Evolutionary conservation across 2,329 filamentous ascomycete genomes (phyloP).

Genomic region (Penicillium janthinellum): DNA sequence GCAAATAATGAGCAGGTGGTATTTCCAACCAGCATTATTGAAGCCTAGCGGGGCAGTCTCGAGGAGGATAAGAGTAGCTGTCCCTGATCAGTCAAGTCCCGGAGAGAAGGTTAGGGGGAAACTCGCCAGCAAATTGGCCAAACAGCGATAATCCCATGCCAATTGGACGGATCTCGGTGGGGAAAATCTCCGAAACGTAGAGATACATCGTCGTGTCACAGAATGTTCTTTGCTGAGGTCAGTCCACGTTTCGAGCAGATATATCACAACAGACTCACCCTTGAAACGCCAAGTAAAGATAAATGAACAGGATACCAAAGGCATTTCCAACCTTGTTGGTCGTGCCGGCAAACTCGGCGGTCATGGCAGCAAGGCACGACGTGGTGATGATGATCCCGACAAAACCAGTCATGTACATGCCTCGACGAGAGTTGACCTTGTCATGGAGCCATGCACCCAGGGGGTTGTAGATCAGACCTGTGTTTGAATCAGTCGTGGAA

Average conservation of each 20-base stretch:
- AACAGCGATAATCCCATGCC: slow-evolving; percentile 57
- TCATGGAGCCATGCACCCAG: slow-evolving; percentile 42
- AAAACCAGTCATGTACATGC: slow-evolving; percentile 48
- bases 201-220: slow-evolving; percentile 53
- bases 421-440: slow-evolving; percentile 41
- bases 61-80: slow-evolving; percentile 51
- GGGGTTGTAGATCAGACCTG: slow-evolving; percentile 45
- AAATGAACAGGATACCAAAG: slow-evolving; percentile 47
- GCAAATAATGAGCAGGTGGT: slow-evolving; percentile 52
- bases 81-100: slow-evolving; percentile 2
- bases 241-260: slow-evolving; percentile 1
- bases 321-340: slow-evolving; percentile 44
- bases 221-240: slow-evolving; percentile 38
- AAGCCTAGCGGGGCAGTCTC: slow-evolving; percentile 51
- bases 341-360: slow-evolving; percentile 42
- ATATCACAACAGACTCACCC: slow-evolving; percentile 32
- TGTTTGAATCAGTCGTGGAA: slow-evolving; percentile 12
- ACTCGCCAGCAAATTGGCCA: slow-evolving; percentile 49
- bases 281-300: slow-evolving; percentile 54
- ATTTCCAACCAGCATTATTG: slow-evolving; percentile 52
- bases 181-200: slow-evolving; percentile 51
- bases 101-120: background rate
- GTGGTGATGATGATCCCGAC: slow-evolving; percentile 45
- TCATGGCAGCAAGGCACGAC: slow-evolving; percentile 44
- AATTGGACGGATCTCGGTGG: slow-evolving; percentile 54